Evolutionary conservation across 2,329 filamentous ascomycete species (phyloP).

Genomic region (Ceratocystis alfenasii): DNA sequence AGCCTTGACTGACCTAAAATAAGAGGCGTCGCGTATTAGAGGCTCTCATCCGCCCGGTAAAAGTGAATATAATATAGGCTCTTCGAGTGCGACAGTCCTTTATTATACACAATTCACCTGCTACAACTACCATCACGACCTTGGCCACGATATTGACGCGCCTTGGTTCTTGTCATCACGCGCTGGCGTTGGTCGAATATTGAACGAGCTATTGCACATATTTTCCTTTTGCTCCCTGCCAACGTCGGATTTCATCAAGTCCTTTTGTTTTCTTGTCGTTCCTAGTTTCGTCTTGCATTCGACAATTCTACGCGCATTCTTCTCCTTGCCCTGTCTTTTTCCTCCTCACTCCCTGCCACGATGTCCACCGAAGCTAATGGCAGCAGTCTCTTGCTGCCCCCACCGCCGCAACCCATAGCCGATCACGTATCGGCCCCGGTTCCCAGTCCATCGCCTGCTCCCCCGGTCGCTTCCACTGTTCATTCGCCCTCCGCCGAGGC

Average conservation of each 20-base stretch:
- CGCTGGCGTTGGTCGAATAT: background rate
- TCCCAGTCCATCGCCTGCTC: constrained; percentile 20
- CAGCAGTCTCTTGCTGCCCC: constrained; percentile 28
- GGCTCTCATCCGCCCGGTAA: no score
- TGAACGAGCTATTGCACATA: background rate
- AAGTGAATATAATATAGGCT: no score
- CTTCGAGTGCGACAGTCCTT: no score
- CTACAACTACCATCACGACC: background rate
- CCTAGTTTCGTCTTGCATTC: no score
- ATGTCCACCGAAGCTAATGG: constrained; percentile 40
- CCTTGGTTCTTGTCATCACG: background rate
- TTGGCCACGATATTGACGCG: background rate
- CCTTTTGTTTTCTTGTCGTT: no score
- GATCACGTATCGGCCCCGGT: background rate
- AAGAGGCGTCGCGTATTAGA: no score
- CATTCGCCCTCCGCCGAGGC: constrained; percentile 24
- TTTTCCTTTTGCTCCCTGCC: background rate
- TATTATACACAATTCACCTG: no score
- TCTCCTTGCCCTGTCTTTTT: background rate
- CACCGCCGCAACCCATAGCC: constrained; percentile 32
- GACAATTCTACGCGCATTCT: background rate
- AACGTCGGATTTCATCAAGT: no score
- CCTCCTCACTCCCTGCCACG: constrained; percentile 23
- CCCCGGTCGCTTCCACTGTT: constrained; percentile 30
- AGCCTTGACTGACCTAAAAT: no score